phyloP scores from a whole-genome alignment of 2,329 filamentous ascomycete genomes.

The Aspergillus pseudotamarii region DNA sequence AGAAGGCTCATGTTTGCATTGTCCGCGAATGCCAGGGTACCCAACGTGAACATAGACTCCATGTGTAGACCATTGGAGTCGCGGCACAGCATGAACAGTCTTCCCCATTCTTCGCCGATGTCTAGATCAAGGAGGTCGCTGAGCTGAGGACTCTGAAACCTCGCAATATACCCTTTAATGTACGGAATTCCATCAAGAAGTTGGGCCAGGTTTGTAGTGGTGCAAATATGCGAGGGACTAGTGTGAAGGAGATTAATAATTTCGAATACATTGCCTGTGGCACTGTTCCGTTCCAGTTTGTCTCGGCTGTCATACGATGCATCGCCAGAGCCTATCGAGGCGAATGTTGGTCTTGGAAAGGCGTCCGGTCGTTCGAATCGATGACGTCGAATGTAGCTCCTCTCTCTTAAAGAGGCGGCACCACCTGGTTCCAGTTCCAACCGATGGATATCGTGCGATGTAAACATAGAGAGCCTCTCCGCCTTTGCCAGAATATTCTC shows the following conservation, averaged over 20 bases:
- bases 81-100: neutral
- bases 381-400: neutral
- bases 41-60: neutral
- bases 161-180: neutral
- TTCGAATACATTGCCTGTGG: neutral
- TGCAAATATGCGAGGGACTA: neutral
- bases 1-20: slow-evolving; percentile 1
- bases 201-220: neutral
- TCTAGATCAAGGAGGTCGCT: neutral
- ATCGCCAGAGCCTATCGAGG: neutral
- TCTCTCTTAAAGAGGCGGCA: neutral
- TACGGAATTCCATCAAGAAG: neutral
- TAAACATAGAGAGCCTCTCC: neutral
- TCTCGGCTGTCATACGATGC: neutral
- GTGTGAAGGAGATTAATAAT: neutral
- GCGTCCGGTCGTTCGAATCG: neutral
- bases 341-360: neutral
- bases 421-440: neutral
- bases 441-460: neutral
- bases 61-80: neutral
- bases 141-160: neutral
- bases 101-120: neutral
- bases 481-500: neutral
- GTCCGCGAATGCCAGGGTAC: neutral
- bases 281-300: neutral